A percentile compares a stretch with the other conserved stretches of the same genome.
Evolutionary conservation across 225 moss, liverwort and hornwort species (phyloP).

Genomic region (Asterella californica): DNA sequence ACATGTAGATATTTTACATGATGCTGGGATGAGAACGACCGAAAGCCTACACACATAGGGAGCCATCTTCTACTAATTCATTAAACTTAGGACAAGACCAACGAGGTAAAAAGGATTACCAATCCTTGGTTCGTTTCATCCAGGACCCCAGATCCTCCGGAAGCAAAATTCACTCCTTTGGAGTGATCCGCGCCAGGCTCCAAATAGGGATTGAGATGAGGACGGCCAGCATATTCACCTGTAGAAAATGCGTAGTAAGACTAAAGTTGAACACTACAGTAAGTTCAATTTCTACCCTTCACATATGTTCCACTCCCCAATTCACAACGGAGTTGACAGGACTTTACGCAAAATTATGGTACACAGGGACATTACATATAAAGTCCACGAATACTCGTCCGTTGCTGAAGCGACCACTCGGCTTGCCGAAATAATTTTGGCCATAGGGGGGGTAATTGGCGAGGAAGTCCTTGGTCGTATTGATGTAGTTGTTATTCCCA

Average conservation of each 20-base stretch:
- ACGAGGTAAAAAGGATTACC: constrained; percentile 31
- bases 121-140: constrained; percentile 58
- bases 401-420: constrained; percentile 69
- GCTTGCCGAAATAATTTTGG: constrained; percentile 56
- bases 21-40: not conserved
- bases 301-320: not conserved
- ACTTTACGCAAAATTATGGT: not conserved
- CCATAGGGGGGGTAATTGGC: constrained; percentile 58
- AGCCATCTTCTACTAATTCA: not conserved
- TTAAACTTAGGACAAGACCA: not conserved
- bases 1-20: not conserved
- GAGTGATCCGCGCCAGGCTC: constrained; percentile 66
- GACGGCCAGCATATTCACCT: constrained; percentile 60
- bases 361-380: constrained; percentile 40
- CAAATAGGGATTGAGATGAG: constrained; percentile 53
- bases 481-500: constrained; percentile 70
- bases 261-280: not conserved
- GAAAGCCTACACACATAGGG: not conserved
- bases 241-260: not conserved
- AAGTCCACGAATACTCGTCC: constrained; percentile 75
- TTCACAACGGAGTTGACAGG: not conserved
- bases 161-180: constrained; percentile 70
- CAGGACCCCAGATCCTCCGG: constrained; percentile 76
- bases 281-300: not conserved
- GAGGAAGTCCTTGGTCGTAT: constrained; percentile 52